Base-by-base conservation (phyloP, 441 rosid species). In the Gossypium gossypioides region DNA sequence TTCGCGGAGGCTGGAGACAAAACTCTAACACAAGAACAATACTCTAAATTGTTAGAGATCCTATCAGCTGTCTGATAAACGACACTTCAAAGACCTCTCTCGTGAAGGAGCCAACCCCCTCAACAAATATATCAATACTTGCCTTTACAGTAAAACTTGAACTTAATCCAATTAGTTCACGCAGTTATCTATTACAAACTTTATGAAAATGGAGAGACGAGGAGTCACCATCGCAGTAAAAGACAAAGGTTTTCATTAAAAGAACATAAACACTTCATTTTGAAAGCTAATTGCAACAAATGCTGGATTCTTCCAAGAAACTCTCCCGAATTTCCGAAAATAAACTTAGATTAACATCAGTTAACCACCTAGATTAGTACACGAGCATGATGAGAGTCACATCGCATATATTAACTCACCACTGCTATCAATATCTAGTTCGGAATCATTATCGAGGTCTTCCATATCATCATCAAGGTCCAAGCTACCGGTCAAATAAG, bases 381-480 rank as follows among this genome's bases (percentile, higher is more conserved):
- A 12, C 9, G 1, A 34, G 50, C 60, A 15, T 3, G 40, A 16
- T 15, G 2, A 27, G 19, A 22, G 77, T 92, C 88, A 95, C 89
- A 92, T 82, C 24, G 98, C 99, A 68, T 93, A 91, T 34, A 95
- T 90, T 69, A 92, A 81, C 80, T 95, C 99, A 29, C 98, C 99
- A 9, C 99, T 92, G 79, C 97, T 92, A 52, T 95, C 99, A 0
- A 91, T 83, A 77, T 95, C 97, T 25, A 95, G 91, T 71, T 94
- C 99, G 0, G 89, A 88, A 74, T 95, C 99, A 3, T 86, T 83
- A 75, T 92, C 99, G 24, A 85, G 40, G 77, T 94, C 97, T 46
- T 91, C 97, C 97, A 90, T 90, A 32, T 92, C 97, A n/a, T 92
- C 98, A 5, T 89, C 97, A 59, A 89, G 81, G 62, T 89, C 99